Conservation (phyloP, 2,329 filamentous ascomycete genomes). For the Aspergillus pseudoglaucus region DNA sequence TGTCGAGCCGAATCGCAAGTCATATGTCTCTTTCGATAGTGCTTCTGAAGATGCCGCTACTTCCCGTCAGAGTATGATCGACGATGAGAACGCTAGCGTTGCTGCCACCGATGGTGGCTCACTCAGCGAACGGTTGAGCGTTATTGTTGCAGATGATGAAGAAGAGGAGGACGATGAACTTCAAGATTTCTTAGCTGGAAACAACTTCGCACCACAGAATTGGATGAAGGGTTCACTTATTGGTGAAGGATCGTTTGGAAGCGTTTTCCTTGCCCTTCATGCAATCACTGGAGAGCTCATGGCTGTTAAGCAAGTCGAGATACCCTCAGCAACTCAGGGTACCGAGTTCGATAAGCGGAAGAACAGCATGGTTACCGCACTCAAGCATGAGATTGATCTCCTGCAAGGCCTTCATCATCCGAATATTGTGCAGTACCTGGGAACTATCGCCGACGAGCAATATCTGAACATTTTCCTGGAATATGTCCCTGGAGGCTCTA, state of each 20-base stretch:
- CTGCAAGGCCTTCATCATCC: constrained; percentile 89
- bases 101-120: constrained; percentile 61
- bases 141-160: constrained; percentile 81
- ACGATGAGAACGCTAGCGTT: constrained; percentile 71
- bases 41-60: constrained; percentile 69
- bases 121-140: constrained; percentile 72
- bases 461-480: constrained; percentile 99
- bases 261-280: constrained; percentile 89
- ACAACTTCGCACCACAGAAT: constrained; percentile 93
- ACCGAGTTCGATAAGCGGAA: constrained; percentile 79
- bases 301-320: constrained; percentile 96
- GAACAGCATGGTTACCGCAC: constrained; percentile 94
- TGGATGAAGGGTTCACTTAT: constrained; percentile 99
- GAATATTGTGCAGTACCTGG: constrained; percentile 97
- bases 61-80: constrained; percentile 66
- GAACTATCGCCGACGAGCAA: constrained; percentile 83
- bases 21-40: constrained; percentile 70
- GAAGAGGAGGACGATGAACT: constrained; percentile 88
- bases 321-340: constrained; percentile 72
- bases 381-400: constrained; percentile 93
- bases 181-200: constrained; percentile 80
- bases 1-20: constrained; percentile 82
- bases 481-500: constrained; percentile 94
- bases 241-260: constrained; percentile 93
- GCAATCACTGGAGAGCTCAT: constrained; percentile 95